phyloP scores from a whole-genome alignment of 306 rosid genomes.

The Medicago truncatula region MtrunA17r5.0-ANR NC_053049.1:48540501-48541000 shows the following conservation, averaged over 20 bases:
- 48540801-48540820: slow-evolving; percentile 37
- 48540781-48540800: slow-evolving; percentile 36
- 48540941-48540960: slow-evolving; percentile 29
- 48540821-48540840: slow-evolving; percentile 56
- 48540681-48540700: slow-evolving; percentile 21
- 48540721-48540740: slow-evolving; percentile 29
- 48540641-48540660: slow-evolving; percentile 10
- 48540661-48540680: slow-evolving; percentile 6
- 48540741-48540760: slow-evolving; percentile 34
- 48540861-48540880: slow-evolving; percentile 89
- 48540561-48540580: slow-evolving; percentile 99
- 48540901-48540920: slow-evolving; percentile 33
- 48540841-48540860: slow-evolving; percentile 99
- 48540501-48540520: slow-evolving; percentile 97
- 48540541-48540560: slow-evolving; percentile 95
- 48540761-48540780: slow-evolving; percentile 37
- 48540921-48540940: slow-evolving; percentile 39
- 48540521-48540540: slow-evolving; percentile 99
- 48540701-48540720: slow-evolving; percentile 36
- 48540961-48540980: slow-evolving; percentile 17
- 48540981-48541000: slow-evolving; percentile 81
- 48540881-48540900: slow-evolving; percentile 47
- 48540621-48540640: slow-evolving; percentile 36
- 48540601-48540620: slow-evolving; percentile 53
- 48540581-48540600: slow-evolving; percentile 98